Evolutionary conservation across 352 stramenopile species (phyloP), one percentile per base, ranked within the genome.

Genomic region (Phytophthora tubulina): DNA sequence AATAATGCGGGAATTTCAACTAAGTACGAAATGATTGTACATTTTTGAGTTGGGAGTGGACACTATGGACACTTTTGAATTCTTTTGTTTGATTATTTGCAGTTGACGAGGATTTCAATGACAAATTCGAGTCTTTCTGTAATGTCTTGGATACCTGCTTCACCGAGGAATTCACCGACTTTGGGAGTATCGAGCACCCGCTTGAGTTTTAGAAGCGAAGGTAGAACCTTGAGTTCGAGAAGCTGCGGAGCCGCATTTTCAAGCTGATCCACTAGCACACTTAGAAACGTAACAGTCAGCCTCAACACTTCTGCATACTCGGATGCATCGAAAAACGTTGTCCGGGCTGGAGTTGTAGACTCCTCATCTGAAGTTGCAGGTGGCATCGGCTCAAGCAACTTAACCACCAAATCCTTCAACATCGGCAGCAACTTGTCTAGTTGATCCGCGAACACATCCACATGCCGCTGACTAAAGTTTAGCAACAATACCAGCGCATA

Each of bases 401-500:
- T 73, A 4, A 38, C 15, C 11, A 87, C 46, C 35, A 88, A 42
- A 27, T 80, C 65, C 54, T 66, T 67, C 36, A 90, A 49, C 80
- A 82, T 85, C 8, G 69, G 45, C 32, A 87, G 48, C 31, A 87
- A 2, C 31, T 21, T 51, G 0, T 68, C 57, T 11, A 86, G 39
- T 27, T 81, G 58, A 11, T 70, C 27, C 7, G 15, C 56, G 7
- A 93, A 80, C 6, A 80, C 68, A 5, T 49, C 48, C 5, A 77
- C 70, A 58, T 92, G 74, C 7, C 84, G 75, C 61, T 94, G 86
- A 53, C 81, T 83, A n/a, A 84, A 82, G 54, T 94, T 94, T 41
- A 94, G 72, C 65, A 94, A 73, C 62, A 94, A 73, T 31, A 94
- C 85, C 10, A 94, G 76, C 45, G 79, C 77, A 54, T 94, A 94